phyloP scores from a whole-genome alignment of 345 rosid species.

The Acer saccharum region DNA sequence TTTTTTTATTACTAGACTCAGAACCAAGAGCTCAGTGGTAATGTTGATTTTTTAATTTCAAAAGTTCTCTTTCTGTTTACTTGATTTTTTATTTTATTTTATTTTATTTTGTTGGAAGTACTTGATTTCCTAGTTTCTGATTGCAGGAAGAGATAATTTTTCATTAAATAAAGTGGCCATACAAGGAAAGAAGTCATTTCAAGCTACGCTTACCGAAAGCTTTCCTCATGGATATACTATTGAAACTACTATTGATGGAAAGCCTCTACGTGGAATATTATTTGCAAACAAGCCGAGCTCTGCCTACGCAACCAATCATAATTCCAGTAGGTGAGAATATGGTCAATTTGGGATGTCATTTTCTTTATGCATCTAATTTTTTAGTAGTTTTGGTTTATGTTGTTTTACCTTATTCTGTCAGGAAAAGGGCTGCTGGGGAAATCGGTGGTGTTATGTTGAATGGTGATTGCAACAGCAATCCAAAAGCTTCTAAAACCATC shows the following conservation, averaged over 20 bases:
- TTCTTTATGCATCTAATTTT: not conserved
- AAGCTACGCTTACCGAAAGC: conserved; percentile 78
- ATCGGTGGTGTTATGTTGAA: conserved; percentile 34
- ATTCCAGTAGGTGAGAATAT: conserved; percentile 49
- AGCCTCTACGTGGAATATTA: conserved; percentile 79
- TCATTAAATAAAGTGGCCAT: conserved; percentile 36
- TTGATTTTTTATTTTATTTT: not conserved
- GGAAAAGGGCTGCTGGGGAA: conserved; percentile 55
- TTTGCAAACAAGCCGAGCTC: conserved; percentile 66
- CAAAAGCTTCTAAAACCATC: conserved; percentile 34
- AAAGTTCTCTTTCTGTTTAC: not conserved
- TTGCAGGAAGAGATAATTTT: conserved; percentile 58
- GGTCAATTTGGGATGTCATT: conserved; percentile 8
- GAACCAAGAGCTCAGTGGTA: not conserved
- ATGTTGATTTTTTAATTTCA: not conserved
- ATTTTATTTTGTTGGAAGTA: not conserved
- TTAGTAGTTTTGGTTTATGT: conserved; percentile 10
- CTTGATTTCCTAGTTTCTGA: conserved; percentile 11
- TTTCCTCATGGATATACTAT: conserved; percentile 74
- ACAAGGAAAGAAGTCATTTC: conserved; percentile 78
- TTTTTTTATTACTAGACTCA: not conserved
- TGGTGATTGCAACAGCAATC: conserved; percentile 47
- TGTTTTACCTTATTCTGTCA: conserved; percentile 25
- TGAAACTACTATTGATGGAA: conserved; percentile 87
- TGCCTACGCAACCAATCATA: conserved; percentile 31